Evolutionary conservation across 768 basidiomycete species (phyloP), one percentile per base, ranked within the genome.

Genomic region (Tephrocybe sp.): DNA sequence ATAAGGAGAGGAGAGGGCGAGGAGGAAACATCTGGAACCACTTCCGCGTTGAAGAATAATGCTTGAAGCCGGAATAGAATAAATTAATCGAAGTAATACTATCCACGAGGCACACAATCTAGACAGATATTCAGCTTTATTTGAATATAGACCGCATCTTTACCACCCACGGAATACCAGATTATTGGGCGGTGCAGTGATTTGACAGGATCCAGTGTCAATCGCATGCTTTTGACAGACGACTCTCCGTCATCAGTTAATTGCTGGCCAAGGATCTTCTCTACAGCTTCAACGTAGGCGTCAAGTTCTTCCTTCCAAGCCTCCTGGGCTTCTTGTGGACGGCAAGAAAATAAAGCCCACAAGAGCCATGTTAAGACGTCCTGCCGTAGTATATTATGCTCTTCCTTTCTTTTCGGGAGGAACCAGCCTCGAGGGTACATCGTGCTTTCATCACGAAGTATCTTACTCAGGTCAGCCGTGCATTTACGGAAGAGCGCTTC

Each of bases 81-180:
- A 85, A 66, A 10, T 54, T 41, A n/a, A 73, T 20, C 17, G 73
- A 68, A 2, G 79, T 75, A 44, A 69, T 55, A 3, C 68, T 66
- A 58, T 87, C 85, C 12, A 85, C 68, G 2, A 74, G 4, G 2
- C 62, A 70, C 11, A 86, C 81, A 40, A 84, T 76, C 86, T 86
- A 32, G 4, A 6, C 8, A 4, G 14, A 25, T 36, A 36, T 37
- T 28, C 12, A 51, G 15, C 7, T 46, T 12, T 34, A 24, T 5
- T 23, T n/a, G n/a, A n/a, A n/a, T n/a, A n/a, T n/a, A n/a, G n/a
- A n/a, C n/a, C n/a, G n/a, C n/a, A n/a, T n/a, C n/a, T n/a, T n/a
- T n/a, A n/a, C n/a, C n/a, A n/a, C 81, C 50, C 51, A 84, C 84
- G 38, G 68, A 55, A 58, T 87, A 87, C 85, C 85, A 87, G 4